phyloP scores from a whole-genome alignment of 148 eudicot genomes.

The Gaultheria prostrata region DNA sequence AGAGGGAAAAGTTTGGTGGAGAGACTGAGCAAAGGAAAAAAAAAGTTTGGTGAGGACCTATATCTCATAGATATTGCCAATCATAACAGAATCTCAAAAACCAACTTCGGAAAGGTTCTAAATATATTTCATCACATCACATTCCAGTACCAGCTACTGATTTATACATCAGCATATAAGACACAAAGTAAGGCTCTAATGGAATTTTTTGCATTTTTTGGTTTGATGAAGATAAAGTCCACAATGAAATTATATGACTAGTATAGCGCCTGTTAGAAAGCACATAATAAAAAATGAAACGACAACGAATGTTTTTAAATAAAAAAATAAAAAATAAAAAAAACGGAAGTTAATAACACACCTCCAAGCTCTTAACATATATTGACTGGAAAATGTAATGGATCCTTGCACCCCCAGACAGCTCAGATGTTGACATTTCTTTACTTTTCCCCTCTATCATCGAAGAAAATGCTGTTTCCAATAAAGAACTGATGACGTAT shows the following conservation, averaged over 20 bases:
- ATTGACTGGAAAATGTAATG: constrained; percentile 94
- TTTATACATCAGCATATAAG: background rate
- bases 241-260: background rate
- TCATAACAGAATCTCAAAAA: background rate
- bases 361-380: constrained; percentile 95
- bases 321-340: background rate
- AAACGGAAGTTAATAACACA: constrained; percentile 20
- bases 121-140: background rate
- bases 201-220: background rate
- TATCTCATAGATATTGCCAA: background rate
- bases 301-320: background rate
- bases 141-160: background rate
- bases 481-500: constrained; percentile 13
- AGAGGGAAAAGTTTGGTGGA: background rate
- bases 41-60: background rate
- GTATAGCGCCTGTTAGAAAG: background rate
- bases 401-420: constrained; percentile 94
- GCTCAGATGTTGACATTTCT: constrained; percentile 91
- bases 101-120: background rate
- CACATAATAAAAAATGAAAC: background rate
- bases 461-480: constrained; percentile 79
- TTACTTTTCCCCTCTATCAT: constrained; percentile 92
- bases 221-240: background rate
- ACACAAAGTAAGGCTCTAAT: background rate
- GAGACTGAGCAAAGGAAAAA: background rate